Evolutionary conservation across 108 stramenopile species (phyloP), one percentile per base, ranked within the genome.

Genomic region (Cyclotella baltica): DNA sequence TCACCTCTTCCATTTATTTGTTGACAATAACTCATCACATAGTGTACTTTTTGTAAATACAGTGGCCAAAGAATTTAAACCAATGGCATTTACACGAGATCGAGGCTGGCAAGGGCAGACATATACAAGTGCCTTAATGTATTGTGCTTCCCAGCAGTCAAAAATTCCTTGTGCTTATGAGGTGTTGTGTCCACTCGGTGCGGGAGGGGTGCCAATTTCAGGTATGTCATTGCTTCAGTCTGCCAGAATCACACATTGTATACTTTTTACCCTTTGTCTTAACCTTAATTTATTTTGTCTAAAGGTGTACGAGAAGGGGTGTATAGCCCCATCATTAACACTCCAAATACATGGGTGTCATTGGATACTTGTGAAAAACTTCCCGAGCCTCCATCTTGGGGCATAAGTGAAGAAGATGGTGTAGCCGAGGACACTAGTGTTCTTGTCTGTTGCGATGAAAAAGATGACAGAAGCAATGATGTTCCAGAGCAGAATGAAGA

Each of bases 351-450:
- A 62, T 77, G 50, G 48, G 76, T 51, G 25, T 66, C 67, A 48
- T 11, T 77, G 47, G 66, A 59, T 3, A 69, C 67, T 43, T 77
- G 76, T 37, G 20, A 48, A 16, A 6, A 36, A 20, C 67, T 51
- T 29, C 29, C 30, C 4, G 2, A 22, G 15, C 67, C 67, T 50
- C 76, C 76, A 10, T 11, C 22, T 28, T 77, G 76, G 76, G 76
- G 76, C 51, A 33, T 68, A 10, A 37, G 33, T 28, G 76, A 66
- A 28, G 61, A 61, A 52, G 68, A 63, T 37, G 70, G 57, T 64
- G 73, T 74, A 55, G 72, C 57, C 53, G 73, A 74, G 52, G 72
- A 67, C 19, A 81, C 80, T 46, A 25, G 73, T 18, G 58, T 51
- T 29, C 47, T 81, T 19, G 58, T 58, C 2, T 70, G 77, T 29